Conservation (phyloP, 352 stramenopile species). For the Globisporangium cylindrosporum region DNA sequence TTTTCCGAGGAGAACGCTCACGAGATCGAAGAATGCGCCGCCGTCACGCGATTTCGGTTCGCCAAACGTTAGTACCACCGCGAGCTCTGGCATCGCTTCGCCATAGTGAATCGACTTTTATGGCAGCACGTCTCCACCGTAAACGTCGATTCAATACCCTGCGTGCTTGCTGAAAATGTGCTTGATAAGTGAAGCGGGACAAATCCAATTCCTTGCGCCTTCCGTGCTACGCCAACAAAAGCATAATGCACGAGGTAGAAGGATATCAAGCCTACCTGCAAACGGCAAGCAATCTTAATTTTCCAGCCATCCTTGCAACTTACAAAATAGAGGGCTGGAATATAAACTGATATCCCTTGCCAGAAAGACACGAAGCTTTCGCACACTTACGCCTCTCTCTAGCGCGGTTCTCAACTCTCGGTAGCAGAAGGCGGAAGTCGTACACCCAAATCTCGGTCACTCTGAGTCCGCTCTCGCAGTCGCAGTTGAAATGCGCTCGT, state of each 20-base stretch:
- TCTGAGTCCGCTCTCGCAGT: conserved; percentile 34
- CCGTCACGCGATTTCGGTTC: too few relatives aligned
- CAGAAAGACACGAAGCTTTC: not conserved
- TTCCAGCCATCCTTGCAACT: not conserved
- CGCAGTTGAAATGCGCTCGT: conserved; percentile 18
- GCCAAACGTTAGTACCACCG: too few relatives aligned
- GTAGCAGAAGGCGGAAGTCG: not conserved
- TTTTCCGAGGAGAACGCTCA: too few relatives aligned
- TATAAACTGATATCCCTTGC: not conserved
- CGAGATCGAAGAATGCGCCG: too few relatives aligned
- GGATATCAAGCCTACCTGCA: not conserved
- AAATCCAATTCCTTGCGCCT: too few relatives aligned
- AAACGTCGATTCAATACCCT: too few relatives aligned
- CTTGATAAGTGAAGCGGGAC: too few relatives aligned
- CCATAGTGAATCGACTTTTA: too few relatives aligned
- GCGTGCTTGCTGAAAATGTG: too few relatives aligned
- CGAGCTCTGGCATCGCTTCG: too few relatives aligned
- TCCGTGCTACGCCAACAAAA: too few relatives aligned
- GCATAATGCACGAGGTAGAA: not conserved
- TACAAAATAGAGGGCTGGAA: not conserved
- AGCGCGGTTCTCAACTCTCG: not conserved
- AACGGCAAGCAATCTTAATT: not conserved
- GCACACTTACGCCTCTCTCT: not conserved
- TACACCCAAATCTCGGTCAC: conserved; percentile 22
- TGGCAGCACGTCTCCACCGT: too few relatives aligned